Percentiles rank a stretch among this genome's conserved stretches.
Conservation (phyloP, 202 grass and related monocot genomes). For the Panicum virgatum region DNA sequence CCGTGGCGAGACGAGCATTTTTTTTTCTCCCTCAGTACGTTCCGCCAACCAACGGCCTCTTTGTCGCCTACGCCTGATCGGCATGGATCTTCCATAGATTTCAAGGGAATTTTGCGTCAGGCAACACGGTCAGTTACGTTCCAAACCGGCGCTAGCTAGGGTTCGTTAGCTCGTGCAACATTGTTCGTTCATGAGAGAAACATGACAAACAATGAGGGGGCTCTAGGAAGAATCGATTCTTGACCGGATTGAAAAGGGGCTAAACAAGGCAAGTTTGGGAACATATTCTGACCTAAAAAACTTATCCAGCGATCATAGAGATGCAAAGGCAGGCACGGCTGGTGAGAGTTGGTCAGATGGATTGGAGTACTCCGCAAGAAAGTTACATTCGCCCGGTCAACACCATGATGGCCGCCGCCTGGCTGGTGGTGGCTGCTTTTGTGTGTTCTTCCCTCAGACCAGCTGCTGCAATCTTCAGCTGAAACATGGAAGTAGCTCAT, state of each 20-base stretch:
- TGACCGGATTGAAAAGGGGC: neutral
- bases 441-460: neutral
- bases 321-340: constrained; percentile 43
- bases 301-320: constrained; percentile 28
- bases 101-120: neutral
- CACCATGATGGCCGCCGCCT: constrained; percentile 28
- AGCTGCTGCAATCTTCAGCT: constrained; percentile 3
- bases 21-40: too few species aligned
- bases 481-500: neutral
- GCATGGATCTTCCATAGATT: neutral
- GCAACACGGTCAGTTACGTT: neutral
- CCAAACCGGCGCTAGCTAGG: too few species aligned
- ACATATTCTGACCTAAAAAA: constrained; percentile 37
- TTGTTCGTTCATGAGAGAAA: too few species aligned
- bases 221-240: neutral
- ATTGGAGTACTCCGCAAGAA: constrained; percentile 44
- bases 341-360: constrained; percentile 32
- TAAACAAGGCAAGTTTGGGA: neutral
- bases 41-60: neutral
- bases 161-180: too few species aligned
- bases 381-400: constrained; percentile 35
- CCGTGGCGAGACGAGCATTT: neutral
- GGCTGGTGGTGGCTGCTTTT: neutral
- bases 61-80: constrained; percentile 20
- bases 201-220: neutral